These are phyloP conservation scores for Schwanniomyces etchellsii DNA, from an alignment of 1,139 yeast species.

Conservation along the genomic window DNA sequence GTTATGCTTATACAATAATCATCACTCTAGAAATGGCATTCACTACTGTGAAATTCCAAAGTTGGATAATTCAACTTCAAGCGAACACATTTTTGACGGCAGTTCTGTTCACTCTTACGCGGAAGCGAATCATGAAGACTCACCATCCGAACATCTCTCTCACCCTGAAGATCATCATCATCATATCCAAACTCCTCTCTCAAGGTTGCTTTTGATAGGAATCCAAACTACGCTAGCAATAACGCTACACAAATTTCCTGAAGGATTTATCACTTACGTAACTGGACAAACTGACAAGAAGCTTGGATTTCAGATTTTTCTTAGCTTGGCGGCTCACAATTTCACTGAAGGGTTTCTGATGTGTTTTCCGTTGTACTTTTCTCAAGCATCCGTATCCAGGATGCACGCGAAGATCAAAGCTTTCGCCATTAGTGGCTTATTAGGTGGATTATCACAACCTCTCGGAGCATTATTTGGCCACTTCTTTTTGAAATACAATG, in stretches of 20 bases:
- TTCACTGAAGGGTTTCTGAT: constrained; percentile 94
- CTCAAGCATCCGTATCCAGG: constrained; percentile 27
- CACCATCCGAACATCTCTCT: background rate
- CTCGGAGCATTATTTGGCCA: constrained; percentile 78
- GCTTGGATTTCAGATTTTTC: constrained; percentile 73
- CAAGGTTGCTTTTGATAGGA: constrained; percentile 77
- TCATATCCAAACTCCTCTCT: constrained; percentile 70
- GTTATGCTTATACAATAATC: constrained; percentile 15
- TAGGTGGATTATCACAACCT: constrained; percentile 88
- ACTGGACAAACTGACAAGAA: constrained; percentile 70
- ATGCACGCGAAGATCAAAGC: constrained; percentile 54
- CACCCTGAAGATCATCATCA: constrained; percentile 46
- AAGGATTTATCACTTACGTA: constrained; percentile 84
- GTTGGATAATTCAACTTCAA: constrained; percentile 1
- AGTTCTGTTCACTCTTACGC: background rate
- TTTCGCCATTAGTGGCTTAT: constrained; percentile 52
- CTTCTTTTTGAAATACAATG: constrained; percentile 42
- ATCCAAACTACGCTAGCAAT: constrained; percentile 86
- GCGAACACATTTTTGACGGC: background rate
- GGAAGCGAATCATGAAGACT: background rate
- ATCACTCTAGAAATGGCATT: constrained; percentile 10
- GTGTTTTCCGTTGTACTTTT: constrained; percentile 84
- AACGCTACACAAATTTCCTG: constrained; percentile 87
- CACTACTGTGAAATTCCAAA: constrained; percentile 39
- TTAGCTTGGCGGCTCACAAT: constrained; percentile 83